A percentile compares a stretch with the other conserved stretches of the same genome.
These are phyloP conservation scores for Camellia granthamiana DNA, from an alignment of 148 eudicot genomes.

Conservation along the genomic window DNA sequence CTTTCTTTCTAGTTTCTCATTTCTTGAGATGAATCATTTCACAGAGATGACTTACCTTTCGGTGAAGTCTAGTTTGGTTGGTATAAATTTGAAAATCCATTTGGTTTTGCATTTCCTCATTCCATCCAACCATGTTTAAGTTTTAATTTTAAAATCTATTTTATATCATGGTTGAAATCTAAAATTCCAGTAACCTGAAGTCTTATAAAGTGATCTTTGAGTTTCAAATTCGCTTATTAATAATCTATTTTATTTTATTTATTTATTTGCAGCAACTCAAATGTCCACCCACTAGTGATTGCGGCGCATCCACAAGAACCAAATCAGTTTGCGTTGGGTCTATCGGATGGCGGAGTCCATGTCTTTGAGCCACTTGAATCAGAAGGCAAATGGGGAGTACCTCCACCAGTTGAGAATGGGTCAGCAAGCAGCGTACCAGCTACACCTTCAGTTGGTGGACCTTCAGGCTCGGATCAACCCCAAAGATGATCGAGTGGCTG, in stretches of 20 bases:
- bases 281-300: slow-evolving; percentile 76
- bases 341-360: slow-evolving; percentile 86
- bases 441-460: slow-evolving; percentile 69
- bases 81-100: background rate
- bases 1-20: background rate
- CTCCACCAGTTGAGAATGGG: slow-evolving; percentile 72
- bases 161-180: too few species aligned
- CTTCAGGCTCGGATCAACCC: slow-evolving; percentile 73
- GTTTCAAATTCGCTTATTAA: too few species aligned
- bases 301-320: slow-evolving; percentile 92
- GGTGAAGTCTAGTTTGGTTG: background rate
- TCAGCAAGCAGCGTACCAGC: slow-evolving; percentile 58
- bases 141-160: background rate
- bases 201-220: too few species aligned
- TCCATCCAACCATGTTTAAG: background rate
- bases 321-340: slow-evolving; percentile 84
- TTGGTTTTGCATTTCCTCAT: background rate
- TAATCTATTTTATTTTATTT: background rate
- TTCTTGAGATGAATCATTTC: background rate
- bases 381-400: slow-evolving; percentile 77
- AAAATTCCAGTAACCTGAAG: too few species aligned
- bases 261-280: slow-evolving; percentile 49
- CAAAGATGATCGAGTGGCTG: slow-evolving; percentile 50
- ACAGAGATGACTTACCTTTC: background rate
- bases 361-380: slow-evolving; percentile 87